Conservation (phyloP, 116 monocot species). For the Posidonia oceanica region DNA sequence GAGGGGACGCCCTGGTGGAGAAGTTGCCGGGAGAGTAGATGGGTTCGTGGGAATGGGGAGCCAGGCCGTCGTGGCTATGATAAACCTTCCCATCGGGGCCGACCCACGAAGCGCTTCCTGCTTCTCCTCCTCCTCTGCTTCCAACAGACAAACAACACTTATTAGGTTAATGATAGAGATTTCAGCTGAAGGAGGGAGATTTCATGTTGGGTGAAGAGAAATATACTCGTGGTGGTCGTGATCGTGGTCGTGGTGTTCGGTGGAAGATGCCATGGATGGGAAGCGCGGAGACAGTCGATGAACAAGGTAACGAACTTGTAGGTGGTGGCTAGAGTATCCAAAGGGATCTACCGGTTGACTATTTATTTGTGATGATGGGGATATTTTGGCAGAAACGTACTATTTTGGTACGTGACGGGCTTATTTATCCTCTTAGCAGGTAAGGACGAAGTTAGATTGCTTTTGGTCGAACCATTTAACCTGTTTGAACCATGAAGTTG, state of each 20-base stretch:
- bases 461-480: too few species aligned
- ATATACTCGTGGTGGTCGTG: constrained; percentile 6
- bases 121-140: constrained; percentile 1
- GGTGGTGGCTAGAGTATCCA: too few species aligned
- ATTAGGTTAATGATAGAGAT: background rate
- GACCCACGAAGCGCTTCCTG: constrained; percentile 28
- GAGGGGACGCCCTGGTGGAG: constrained; percentile 42
- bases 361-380: background rate
- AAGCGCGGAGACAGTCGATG: background rate
- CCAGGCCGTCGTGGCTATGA: constrained; percentile 90
- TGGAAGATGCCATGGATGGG: constrained; percentile 3
- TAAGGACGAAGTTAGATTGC: too few species aligned
- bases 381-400: background rate
- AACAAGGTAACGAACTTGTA: too few species aligned
- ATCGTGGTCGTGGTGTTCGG: background rate
- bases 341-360: too few species aligned
- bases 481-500: too few species aligned
- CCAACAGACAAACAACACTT: background rate
- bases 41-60: constrained; percentile 92
- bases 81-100: constrained; percentile 71
- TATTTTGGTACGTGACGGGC: too few species aligned
- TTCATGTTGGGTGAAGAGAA: too few species aligned
- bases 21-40: constrained; percentile 85
- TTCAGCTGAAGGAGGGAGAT: background rate
- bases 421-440: too few species aligned